phyloP scores from a whole-genome alignment of 2,329 filamentous ascomycete species.

The Microsporum audouinii region DNA sequence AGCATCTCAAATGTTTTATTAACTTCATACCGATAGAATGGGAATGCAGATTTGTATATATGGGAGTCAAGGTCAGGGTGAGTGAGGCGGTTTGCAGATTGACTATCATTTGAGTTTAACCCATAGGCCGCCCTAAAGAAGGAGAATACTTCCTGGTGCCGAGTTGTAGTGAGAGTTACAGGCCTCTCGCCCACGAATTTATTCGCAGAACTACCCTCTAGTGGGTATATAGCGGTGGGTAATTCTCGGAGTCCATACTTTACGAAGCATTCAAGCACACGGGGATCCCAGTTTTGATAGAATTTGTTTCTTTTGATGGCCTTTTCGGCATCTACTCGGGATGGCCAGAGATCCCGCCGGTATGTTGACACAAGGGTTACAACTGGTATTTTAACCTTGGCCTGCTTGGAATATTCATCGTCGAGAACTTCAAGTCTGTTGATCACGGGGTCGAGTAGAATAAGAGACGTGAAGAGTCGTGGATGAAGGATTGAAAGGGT shows the following conservation, averaged over 20 bases:
- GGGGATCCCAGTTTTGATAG: constrained; percentile 70
- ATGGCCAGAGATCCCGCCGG: constrained; percentile 74
- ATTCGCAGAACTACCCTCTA: constrained; percentile 15
- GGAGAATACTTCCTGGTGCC: constrained; percentile 68
- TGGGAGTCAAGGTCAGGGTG: constrained; percentile 36
- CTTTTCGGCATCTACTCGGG: constrained; percentile 54
- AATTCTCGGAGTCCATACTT: constrained; percentile 62
- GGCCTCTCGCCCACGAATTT: constrained; percentile 55
- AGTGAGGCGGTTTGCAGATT: constrained; percentile 31
- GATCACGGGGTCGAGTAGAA: constrained; percentile 80
- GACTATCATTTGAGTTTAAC: constrained; percentile 41
- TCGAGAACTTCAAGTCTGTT: constrained; percentile 31
- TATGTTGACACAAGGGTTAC: constrained; percentile 49
- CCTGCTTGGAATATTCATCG: constrained; percentile 34
- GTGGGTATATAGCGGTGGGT: constrained; percentile 45
- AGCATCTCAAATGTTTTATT: constrained; percentile 29
- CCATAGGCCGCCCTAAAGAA: constrained; percentile 43
- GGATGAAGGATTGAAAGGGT: constrained; percentile 68
- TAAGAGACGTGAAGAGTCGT: constrained; percentile 60
- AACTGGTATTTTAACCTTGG: constrained; percentile 22
- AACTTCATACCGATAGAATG: constrained; percentile 37
- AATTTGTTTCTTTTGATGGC: constrained; percentile 60
- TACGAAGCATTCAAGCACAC: constrained; percentile 65
- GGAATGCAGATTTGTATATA: constrained; percentile 21
- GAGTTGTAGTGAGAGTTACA: constrained; percentile 64